These are phyloP conservation scores for Starmerella gropengiesseri DNA, from an alignment of 805 yeast species.

Conservation along the genomic window DNA sequence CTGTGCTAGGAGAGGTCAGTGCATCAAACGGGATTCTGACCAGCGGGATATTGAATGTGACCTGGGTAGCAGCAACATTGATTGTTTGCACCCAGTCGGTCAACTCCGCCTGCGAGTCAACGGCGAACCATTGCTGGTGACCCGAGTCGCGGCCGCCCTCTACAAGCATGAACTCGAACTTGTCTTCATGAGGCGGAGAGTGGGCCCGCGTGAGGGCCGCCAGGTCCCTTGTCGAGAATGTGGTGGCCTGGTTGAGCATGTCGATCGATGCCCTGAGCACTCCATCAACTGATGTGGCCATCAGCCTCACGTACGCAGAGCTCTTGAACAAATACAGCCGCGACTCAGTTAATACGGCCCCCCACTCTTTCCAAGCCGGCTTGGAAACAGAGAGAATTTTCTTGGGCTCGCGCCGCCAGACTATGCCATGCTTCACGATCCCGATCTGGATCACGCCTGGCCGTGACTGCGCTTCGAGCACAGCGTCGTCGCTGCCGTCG, in stretches of 20 bases:
- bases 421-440: constrained; percentile 32
- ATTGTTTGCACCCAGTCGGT: constrained; percentile 50
- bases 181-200: constrained; percentile 5
- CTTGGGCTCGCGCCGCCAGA: constrained; percentile 30
- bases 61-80: constrained; percentile 42
- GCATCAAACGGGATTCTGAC: too few relatives aligned
- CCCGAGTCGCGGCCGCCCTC: constrained; percentile 27
- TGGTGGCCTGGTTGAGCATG: constrained; percentile 32
- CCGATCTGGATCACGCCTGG: constrained; percentile 33
- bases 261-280: constrained; percentile 30
- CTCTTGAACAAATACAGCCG: constrained; percentile 35
- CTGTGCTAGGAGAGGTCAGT: too few relatives aligned
- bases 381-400: constrained; percentile 24
- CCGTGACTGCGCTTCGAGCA: constrained; percentile 24
- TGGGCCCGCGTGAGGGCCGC: constrained; percentile 30
- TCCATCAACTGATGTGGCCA: constrained; percentile 4
- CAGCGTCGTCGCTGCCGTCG: constrained; percentile 9
- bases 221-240: constrained; percentile 32
- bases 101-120: constrained; percentile 38
- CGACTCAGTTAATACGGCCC: constrained; percentile 34
- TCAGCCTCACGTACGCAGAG: constrained; percentile 26
- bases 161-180: constrained; percentile 25
- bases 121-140: constrained; percentile 34
- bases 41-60: constrained; percentile 17
- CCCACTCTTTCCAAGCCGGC: constrained; percentile 33